Base-by-base conservation (phyloP, 805 yeast genomes). In the Spathaspora hagerdaliae region DNA sequence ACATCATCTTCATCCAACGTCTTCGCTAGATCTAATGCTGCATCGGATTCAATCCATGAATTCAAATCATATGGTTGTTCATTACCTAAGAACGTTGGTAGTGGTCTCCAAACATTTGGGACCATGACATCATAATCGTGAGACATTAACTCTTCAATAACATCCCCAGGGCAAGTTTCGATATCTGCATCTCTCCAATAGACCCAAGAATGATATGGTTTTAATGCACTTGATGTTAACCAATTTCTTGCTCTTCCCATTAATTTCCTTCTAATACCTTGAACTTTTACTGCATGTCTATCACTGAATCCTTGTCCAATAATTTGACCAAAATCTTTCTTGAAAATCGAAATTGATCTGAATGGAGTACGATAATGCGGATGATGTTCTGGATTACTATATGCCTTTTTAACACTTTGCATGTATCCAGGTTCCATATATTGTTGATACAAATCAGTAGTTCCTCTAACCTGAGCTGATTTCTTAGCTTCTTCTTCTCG, bases 21-120 rank as follows among this genome's bases (percentile, higher is more conserved):
- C 36, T 67, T 61, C 0, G 95, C 94, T 54, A 86, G 65, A 42
- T 81, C 81, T 12, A 84, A 48, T 1, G 88, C 97, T 8, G 85
- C 81, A 6, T 81, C 85, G 3, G 91, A 81, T 68, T 94, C 99
- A 46, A 88, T 79, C 99, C 99, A 94, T 11, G 97, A 87, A 67
- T 94, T 94, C 60, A 94, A 78, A 66, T 94, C 99, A 63, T 94
- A 94, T 1, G 98, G 90, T 65, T 94, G 99, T 61, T 87, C 95
- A 52, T 81, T 79, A 14, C 94, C 95, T 51, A 94, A 77, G 67
- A 91, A 94, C 39, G 83, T 85, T 2, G 99, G 99, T 50, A 94
- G 74, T 2, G 98, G 99, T 56, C 99, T 77, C 99, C 99, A 94
- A 31, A 94, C 97, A 59, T 94, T 89, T 27, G 89, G 96, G 35